Evolutionary conservation across 108 stramenopile species (phyloP).

Genomic region (Phaeodactylum tricornutum): DNA sequence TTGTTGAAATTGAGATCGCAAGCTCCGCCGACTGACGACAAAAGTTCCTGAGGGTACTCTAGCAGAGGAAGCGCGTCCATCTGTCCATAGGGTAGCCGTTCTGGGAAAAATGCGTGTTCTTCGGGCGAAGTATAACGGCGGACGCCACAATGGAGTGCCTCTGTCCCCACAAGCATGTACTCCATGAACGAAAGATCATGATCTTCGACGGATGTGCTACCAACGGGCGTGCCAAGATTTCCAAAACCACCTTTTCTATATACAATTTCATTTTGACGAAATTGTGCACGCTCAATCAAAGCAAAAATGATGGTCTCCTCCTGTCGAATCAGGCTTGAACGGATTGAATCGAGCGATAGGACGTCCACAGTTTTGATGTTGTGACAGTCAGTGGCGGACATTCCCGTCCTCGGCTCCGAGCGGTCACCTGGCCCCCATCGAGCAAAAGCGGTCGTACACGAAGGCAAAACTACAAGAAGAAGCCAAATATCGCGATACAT

Average conservation of each 20-base stretch:
- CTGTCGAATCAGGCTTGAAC: conserved; percentile 82
- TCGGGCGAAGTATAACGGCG: conserved; percentile 97
- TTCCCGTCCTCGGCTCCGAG: not conserved
- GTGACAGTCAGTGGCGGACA: not conserved
- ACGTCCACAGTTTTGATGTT: conserved; percentile 66
- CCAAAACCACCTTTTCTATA: conserved; percentile 71
- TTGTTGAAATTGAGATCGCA: conserved; percentile 84
- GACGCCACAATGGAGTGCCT: conserved; percentile 86
- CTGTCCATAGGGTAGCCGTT: conserved; percentile 54
- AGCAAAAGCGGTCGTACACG: not conserved
- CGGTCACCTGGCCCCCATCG: not conserved
- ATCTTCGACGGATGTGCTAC: conserved; percentile 11
- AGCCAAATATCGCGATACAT: not conserved
- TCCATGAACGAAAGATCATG: conserved; percentile 77
- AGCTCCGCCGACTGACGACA: conserved; percentile 54
- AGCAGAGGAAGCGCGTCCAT: conserved; percentile 63
- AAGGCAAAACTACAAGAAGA: not conserved
- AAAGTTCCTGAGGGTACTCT: conserved; percentile 62
- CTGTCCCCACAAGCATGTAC: conserved; percentile 91
- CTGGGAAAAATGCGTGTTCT: conserved; percentile 91
- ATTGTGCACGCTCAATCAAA: conserved; percentile 95
- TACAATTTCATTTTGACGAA: conserved; percentile 75
- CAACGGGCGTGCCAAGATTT: conserved; percentile 42
- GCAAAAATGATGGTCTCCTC: conserved; percentile 99
- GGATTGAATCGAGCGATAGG: conserved; percentile 77